A percentile compares a stretch with the other conserved stretches of the same genome.
These are phyloP conservation scores for Penicillium turbatum DNA, from an alignment of 495 filamentous ascomycete genomes.

Conservation along the genomic window DNA sequence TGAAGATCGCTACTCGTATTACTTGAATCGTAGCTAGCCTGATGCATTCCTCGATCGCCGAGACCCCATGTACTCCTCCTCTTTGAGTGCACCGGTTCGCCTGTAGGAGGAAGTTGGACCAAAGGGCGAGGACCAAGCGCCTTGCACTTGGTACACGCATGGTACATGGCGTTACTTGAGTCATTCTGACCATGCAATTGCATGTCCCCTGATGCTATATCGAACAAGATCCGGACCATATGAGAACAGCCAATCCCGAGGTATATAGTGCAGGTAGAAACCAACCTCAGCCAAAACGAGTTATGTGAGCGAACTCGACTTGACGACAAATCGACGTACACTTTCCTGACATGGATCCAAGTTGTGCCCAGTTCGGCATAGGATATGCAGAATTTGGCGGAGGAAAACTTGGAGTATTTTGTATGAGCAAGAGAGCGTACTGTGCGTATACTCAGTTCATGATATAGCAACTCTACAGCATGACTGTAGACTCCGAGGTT, in stretches of 20 bases:
- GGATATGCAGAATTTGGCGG: neutral
- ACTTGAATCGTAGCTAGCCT: neutral
- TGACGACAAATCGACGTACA: slow-evolving; percentile 6
- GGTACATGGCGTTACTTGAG: neutral
- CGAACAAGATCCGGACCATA: slow-evolving; percentile 1
- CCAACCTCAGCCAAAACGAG: slow-evolving; percentile 17
- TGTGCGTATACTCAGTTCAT: slow-evolving; percentile 4
- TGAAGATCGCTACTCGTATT: neutral
- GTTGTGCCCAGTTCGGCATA: neutral
- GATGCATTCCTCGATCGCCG: neutral
- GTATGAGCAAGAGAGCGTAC: neutral
- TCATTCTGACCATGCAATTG: neutral
- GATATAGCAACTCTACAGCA: slow-evolving; percentile 8
- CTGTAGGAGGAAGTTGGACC: too few species aligned
- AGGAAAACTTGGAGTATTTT: neutral
- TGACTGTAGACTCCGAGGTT: slow-evolving; percentile 7
- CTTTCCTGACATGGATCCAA: neutral
- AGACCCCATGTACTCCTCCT: neutral
- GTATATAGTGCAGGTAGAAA: slow-evolving; percentile 18
- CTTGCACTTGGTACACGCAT: neutral
- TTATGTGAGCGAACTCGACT: slow-evolving; percentile 14
- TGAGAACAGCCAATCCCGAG: slow-evolving; percentile 12
- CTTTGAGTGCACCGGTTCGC: neutral
- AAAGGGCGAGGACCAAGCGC: too few species aligned
- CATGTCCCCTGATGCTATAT: neutral